Conservation (phyloP, 768 basidiomycete genomes). For the Gyrodon lividus region DNA sequence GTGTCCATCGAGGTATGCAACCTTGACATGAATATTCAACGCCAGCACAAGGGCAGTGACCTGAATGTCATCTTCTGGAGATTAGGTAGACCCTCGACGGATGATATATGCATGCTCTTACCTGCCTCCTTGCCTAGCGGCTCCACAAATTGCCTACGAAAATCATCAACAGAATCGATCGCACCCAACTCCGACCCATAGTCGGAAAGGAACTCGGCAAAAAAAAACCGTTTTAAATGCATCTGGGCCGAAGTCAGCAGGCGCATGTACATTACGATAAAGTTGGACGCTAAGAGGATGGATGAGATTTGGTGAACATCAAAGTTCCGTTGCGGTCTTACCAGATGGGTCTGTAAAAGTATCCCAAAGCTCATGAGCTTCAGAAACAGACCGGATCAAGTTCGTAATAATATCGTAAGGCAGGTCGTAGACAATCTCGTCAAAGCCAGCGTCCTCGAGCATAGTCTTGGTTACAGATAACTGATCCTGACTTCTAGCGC, state of each 20-base stretch:
- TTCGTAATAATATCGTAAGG: slow-evolving; percentile 64
- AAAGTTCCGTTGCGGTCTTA: slow-evolving; percentile 23
- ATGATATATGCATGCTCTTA: slow-evolving; percentile 18
- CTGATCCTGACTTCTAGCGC: slow-evolving; percentile 44
- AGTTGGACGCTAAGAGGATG: slow-evolving; percentile 53
- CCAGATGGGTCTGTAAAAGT: slow-evolving; percentile 54
- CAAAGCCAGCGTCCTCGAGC: slow-evolving; percentile 60
- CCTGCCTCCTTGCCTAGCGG: slow-evolving; percentile 77
- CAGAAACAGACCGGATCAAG: slow-evolving; percentile 45
- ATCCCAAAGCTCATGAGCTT: slow-evolving; percentile 35
- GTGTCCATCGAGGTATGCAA: slow-evolving; percentile 81
- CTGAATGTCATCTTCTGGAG: slow-evolving; percentile 68
- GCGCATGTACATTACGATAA: slow-evolving; percentile 77
- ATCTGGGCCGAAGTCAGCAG: slow-evolving; percentile 84
- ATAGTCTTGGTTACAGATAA: slow-evolving; percentile 50
- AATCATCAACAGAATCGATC: slow-evolving; percentile 53
- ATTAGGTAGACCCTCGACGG: neutral
- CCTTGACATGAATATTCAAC: slow-evolving; percentile 61
- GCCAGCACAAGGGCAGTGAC: slow-evolving; percentile 75
- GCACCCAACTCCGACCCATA: slow-evolving; percentile 58
- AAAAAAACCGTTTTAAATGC: slow-evolving; percentile 63
- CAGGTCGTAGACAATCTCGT: slow-evolving; percentile 68
- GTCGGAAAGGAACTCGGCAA: slow-evolving; percentile 71
- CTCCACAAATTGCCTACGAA: slow-evolving; percentile 79
- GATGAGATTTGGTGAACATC: slow-evolving; percentile 2